Percentiles rank a stretch among this genome's conserved stretches.
Conservation (phyloP, 2,329 filamentous ascomycete genomes). For the Diaporthe velutina region DNA sequence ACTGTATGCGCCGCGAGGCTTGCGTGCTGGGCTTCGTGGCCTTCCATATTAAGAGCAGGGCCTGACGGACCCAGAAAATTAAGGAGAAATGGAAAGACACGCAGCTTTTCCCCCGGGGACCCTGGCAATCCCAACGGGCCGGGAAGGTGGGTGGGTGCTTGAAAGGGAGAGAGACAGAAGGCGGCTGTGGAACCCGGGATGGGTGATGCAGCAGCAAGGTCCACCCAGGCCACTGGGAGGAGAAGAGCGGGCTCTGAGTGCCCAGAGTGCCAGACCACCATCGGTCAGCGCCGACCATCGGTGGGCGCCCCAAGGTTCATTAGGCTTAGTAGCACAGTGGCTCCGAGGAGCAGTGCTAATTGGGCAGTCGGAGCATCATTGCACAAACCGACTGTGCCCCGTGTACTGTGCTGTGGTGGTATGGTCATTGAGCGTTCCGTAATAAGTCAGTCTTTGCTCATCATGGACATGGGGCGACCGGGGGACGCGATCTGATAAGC, state of each 20-base stretch:
- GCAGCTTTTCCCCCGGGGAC: background rate
- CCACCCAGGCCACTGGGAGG: background rate
- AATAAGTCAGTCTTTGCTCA: conserved; percentile 28
- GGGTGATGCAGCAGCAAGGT: background rate
- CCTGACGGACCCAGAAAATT: conserved; percentile 7
- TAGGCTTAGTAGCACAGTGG: conserved; percentile 17
- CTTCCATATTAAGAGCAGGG: conserved; percentile 7
- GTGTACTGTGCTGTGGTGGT: background rate
- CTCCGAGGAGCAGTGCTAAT: background rate
- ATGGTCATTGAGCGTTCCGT: background rate
- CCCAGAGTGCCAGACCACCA: conserved; percentile 1
- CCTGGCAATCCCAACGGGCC: conserved; percentile 7
- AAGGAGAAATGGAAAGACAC: conserved; percentile 22
- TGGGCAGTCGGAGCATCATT: conserved; percentile 10
- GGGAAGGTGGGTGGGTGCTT: background rate
- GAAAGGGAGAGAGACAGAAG: background rate
- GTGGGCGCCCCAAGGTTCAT: background rate
- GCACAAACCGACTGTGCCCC: background rate
- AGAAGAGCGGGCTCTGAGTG: background rate
- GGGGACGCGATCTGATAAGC: conserved; percentile 25
- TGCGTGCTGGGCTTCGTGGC: conserved; percentile 24
- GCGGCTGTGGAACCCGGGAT: background rate
- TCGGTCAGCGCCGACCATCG: conserved; percentile 30
- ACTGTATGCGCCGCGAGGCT: conserved; percentile 3
- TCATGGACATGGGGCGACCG: conserved; percentile 14